phyloP scores from a whole-genome alignment of 495 filamentous ascomycete species.

The Cudoniella acicularis region DNA sequence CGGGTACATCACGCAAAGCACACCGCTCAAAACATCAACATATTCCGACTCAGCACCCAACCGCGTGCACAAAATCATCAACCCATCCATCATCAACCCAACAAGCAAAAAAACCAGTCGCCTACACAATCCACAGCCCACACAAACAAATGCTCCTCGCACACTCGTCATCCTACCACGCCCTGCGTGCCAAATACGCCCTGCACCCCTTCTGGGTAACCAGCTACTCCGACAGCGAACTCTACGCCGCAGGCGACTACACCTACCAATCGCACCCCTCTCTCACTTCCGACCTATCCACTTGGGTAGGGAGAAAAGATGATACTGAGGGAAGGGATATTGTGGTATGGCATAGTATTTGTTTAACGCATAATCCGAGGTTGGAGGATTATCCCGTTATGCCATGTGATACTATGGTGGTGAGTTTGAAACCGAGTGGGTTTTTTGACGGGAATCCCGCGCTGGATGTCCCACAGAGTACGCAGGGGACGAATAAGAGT shows the following conservation, averaged over 20 bases:
- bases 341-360: constrained; percentile 60
- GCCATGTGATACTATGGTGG: constrained; percentile 55
- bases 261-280: constrained; percentile 42
- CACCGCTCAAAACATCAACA: constrained; percentile 43
- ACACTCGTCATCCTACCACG: constrained; percentile 32
- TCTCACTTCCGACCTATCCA: constrained; percentile 26
- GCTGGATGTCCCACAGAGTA: constrained; percentile 65
- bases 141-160: constrained; percentile 33
- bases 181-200: constrained; percentile 33
- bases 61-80: constrained; percentile 76
- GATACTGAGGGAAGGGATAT: constrained; percentile 42
- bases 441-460: constrained; percentile 76
- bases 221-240: constrained; percentile 33
- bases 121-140: constrained; percentile 33
- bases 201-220: constrained; percentile 37
- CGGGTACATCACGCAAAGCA: constrained; percentile 15
- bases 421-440: constrained; percentile 62
- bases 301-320: constrained; percentile 34
- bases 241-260: constrained; percentile 37
- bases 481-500: constrained; percentile 48
- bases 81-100: constrained; percentile 59
- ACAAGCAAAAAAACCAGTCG: constrained; percentile 51
- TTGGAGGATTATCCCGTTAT: constrained; percentile 54
- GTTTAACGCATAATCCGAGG: constrained; percentile 53
- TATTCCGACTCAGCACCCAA: constrained; percentile 51